A percentile compares a stretch with the other conserved stretches of the same genome.
Conservation (phyloP, 306 rosid species). For the Dryas drummondii region DNA sequence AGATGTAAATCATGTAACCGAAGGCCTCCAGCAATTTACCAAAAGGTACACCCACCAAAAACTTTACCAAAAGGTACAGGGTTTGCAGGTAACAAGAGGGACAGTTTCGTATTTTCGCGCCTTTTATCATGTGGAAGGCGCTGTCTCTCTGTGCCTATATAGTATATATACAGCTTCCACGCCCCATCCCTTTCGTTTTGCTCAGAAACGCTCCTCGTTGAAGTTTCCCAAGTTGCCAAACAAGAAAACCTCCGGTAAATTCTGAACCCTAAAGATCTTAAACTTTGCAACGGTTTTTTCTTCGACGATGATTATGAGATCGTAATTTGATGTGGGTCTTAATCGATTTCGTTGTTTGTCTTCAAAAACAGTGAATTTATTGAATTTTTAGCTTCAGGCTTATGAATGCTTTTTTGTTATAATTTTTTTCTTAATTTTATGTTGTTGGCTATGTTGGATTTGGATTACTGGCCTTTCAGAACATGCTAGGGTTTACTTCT, state of each 20-base stretch:
- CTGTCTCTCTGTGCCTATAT: background rate
- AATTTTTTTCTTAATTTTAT: background rate
- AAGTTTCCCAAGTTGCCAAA: background rate
- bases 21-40: background rate
- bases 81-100: background rate
- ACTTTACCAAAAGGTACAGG: too few species aligned
- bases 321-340: background rate
- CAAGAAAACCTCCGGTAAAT: constrained; percentile 15
- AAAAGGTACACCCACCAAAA: background rate
- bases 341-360: constrained; percentile 3
- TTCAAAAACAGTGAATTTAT: background rate
- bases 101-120: background rate
- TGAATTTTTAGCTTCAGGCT: constrained; percentile 11
- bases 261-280: background rate
- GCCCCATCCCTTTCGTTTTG: background rate
- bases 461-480: background rate
- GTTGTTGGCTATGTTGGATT: background rate
- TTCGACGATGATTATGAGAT: background rate
- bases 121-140: background rate
- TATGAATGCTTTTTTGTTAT: background rate
- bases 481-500: background rate
- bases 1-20: too few species aligned
- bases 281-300: background rate
- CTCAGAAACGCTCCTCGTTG: background rate
- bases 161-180: constrained; percentile 2